Percentiles rank a stretch among this genome's conserved stretches.
Evolutionary conservation across 495 filamentous ascomycete species (phyloP).

Genomic region (Halenospora varia): DNA sequence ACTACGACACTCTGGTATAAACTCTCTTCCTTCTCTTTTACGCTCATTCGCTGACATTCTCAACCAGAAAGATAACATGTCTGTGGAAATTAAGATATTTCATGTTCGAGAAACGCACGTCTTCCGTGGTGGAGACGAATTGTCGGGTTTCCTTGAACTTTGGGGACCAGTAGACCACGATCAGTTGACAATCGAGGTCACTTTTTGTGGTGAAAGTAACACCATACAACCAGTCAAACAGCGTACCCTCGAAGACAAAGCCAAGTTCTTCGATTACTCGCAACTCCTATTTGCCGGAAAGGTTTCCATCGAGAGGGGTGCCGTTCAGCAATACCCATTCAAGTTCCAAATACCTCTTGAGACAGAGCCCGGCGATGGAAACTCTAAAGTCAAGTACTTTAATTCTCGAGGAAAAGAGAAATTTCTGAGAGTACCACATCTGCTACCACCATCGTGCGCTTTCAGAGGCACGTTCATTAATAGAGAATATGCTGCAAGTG

Average conservation of each 20-base stretch:
- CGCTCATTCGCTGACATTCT: background rate
- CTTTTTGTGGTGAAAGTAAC: background rate
- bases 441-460: background rate
- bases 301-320: background rate
- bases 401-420: background rate
- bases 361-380: background rate
- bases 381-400: background rate
- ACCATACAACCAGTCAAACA: background rate
- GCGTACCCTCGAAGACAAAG: background rate
- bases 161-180: background rate
- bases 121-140: background rate
- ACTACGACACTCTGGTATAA: too few species aligned
- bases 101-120: background rate
- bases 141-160: background rate
- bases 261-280: background rate
- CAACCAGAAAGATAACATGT: background rate
- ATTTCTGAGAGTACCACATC: background rate
- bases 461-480: background rate
- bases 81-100: background rate
- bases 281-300: background rate
- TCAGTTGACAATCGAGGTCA: background rate
- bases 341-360: background rate
- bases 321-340: background rate
- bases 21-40: background rate
- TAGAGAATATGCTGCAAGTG: background rate